These are phyloP conservation scores for Delitschia confertaspora DNA, from an alignment of 495 filamentous ascomycete genomes.

Conservation along the genomic window DNA sequence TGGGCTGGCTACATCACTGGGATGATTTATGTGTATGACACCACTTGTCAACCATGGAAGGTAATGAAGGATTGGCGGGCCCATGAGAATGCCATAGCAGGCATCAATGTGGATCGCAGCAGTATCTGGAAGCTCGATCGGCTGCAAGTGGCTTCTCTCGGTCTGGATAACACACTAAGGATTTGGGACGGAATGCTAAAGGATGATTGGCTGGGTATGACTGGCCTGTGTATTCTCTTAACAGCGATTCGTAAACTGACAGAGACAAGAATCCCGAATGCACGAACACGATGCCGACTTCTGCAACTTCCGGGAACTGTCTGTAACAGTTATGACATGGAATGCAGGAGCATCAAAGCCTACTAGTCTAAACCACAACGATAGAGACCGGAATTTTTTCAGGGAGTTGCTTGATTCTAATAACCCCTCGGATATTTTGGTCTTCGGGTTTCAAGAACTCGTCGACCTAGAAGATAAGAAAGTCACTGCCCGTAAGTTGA, in stretches of 20 bases:
- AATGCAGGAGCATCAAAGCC: constrained; percentile 92
- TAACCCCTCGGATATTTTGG: constrained; percentile 74
- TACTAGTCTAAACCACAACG: constrained; percentile 59
- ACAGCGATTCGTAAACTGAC: constrained; percentile 2
- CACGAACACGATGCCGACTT: constrained; percentile 69
- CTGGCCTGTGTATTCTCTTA: background rate
- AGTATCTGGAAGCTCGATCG: constrained; percentile 82
- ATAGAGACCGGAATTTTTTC: constrained; percentile 64
- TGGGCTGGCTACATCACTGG: constrained; percentile 95
- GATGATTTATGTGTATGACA: constrained; percentile 92
- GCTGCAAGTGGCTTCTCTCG: constrained; percentile 78
- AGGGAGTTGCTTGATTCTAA: constrained; percentile 60
- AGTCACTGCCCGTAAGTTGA: constrained; percentile 74
- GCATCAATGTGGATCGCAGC: constrained; percentile 66
- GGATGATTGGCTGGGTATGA: constrained; percentile 80
- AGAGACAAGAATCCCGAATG: constrained; percentile 63
- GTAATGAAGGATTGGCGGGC: constrained; percentile 92
- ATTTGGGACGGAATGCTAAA: constrained; percentile 90
- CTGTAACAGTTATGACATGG: constrained; percentile 77
- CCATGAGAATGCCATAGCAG: constrained; percentile 70
- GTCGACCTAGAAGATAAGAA: constrained; percentile 96
- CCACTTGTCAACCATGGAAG: constrained; percentile 68
- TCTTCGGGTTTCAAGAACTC: constrained; percentile 96
- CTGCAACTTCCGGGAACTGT: constrained; percentile 75
- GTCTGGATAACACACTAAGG: constrained; percentile 74